Evolutionary conservation across 192 early-diverging fungal species (phyloP).

Genomic region (Kickxella alabastrina): DNA sequence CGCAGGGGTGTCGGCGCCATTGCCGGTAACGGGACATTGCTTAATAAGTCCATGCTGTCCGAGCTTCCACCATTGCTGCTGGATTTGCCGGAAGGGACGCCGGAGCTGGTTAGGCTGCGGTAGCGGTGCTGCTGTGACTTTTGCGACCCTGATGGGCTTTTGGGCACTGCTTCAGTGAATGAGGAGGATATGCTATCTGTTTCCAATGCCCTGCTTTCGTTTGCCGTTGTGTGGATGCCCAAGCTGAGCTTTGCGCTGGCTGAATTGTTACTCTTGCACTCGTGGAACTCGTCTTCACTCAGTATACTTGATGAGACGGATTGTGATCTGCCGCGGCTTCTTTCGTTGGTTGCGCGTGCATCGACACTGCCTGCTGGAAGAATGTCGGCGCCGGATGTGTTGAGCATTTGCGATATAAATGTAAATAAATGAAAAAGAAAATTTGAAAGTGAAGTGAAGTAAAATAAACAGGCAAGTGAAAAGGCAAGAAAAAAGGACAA

Average conservation of each 20-base stretch:
- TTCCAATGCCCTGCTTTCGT: background rate
- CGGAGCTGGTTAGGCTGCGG: conserved; percentile 29
- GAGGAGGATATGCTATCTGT: background rate
- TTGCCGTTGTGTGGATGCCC: background rate
- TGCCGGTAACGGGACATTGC: background rate
- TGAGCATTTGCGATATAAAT: background rate
- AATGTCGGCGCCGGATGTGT: no score
- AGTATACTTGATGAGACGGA: background rate
- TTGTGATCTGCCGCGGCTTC: background rate
- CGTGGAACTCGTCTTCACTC: conserved; percentile 44
- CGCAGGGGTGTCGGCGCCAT: conserved; percentile 13
- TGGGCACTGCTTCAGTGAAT: background rate
- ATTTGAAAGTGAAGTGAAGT: no score
- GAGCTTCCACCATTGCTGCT: background rate
- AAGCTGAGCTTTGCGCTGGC: conserved; percentile 31
- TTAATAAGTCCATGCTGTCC: no score
- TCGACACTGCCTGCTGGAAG: no score
- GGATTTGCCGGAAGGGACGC: conserved; percentile 3
- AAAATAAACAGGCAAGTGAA: no score
- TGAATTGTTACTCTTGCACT: conserved; percentile 27
- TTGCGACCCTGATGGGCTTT: background rate
- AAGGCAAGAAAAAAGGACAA: no score
- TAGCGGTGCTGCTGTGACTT: conserved; percentile 15
- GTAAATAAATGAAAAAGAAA: no score
- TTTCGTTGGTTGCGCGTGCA: background rate